phyloP scores from a whole-genome alignment of 805 yeast genomes.

The Kurtzmaniella fragi region DNA sequence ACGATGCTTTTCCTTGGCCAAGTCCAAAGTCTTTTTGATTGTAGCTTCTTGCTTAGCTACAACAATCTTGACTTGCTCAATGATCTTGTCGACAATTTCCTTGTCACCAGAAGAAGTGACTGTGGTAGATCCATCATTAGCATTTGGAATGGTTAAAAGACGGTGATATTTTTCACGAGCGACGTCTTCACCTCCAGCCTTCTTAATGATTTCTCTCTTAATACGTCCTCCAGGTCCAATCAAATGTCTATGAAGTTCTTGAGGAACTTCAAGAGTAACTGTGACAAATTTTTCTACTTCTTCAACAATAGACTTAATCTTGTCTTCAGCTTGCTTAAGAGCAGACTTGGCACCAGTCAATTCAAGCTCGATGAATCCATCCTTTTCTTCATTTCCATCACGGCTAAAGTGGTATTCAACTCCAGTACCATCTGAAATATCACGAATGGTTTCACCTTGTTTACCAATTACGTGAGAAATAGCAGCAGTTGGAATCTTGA shows the following conservation, averaged over 20 bases:
- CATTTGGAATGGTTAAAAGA: constrained; percentile 65
- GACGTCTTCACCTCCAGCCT: constrained; percentile 63
- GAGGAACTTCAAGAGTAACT: constrained; percentile 59
- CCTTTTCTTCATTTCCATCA: constrained; percentile 39
- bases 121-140: constrained; percentile 51
- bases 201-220: constrained; percentile 65
- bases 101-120: constrained; percentile 74
- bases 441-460: constrained; percentile 76
- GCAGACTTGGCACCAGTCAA: constrained; percentile 75
- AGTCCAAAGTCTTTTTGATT: constrained; percentile 44
- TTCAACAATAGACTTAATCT: constrained; percentile 57
- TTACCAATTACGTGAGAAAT: constrained; percentile 87
- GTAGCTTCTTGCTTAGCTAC: constrained; percentile 62
- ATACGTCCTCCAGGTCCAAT: constrained; percentile 77
- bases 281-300: constrained; percentile 60
- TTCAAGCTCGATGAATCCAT: constrained; percentile 56
- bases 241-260: constrained; percentile 67
- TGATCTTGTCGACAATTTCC: constrained; percentile 62
- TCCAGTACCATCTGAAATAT: constrained; percentile 67
- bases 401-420: constrained; percentile 48
- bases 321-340: constrained; percentile 64
- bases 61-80: constrained; percentile 55
- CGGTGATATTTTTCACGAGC: constrained; percentile 45
- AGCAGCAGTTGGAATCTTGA: constrained; percentile 67
- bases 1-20: constrained; percentile 73